A percentile compares a stretch with the other conserved stretches of the same genome.
phyloP scores from a whole-genome alignment of 1,284 basidiomycete species.

The Hypsizygus ulmarius region DNA sequence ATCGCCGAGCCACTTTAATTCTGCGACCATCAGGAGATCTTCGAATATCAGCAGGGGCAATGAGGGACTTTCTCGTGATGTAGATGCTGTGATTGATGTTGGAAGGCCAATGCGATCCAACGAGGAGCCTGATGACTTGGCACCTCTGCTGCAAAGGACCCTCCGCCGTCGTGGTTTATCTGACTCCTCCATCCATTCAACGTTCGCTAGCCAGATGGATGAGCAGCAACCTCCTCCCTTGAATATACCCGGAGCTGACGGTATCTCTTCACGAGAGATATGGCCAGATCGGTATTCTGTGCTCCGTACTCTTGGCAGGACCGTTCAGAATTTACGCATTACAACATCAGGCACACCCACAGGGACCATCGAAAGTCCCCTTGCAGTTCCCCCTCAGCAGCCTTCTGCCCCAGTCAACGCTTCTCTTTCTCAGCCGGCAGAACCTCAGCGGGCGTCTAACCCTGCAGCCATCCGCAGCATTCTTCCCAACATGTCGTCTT shows the following conservation, averaged over 20 bases:
- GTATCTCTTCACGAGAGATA: conserved; percentile 8
- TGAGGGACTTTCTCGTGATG: conserved; percentile 53
- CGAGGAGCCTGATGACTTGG: conserved; percentile 38
- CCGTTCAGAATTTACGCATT: conserved; percentile 45
- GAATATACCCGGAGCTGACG: conserved; percentile 11
- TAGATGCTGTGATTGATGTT: conserved; percentile 77
- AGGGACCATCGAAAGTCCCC: conserved; percentile 8
- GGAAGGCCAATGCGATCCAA: conserved; percentile 37
- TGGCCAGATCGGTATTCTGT: conserved; percentile 46
- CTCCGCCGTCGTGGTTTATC: conserved; percentile 79
- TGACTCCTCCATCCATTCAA: conserved; percentile 88
- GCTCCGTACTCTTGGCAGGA: conserved; percentile 49
- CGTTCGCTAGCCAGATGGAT: conserved; percentile 60
- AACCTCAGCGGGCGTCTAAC: conserved; percentile 5
- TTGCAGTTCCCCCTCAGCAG: conserved; percentile 11
- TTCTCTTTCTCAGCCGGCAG: conserved; percentile 4
- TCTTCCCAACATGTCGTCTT: conserved; percentile 29
- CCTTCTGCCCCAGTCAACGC: neutral
- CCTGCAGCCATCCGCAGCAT: conserved; percentile 16
- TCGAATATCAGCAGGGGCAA: conserved; percentile 23
- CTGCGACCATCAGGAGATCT: conserved; percentile 25
- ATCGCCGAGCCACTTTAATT: conserved; percentile 19
- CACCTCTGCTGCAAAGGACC: conserved; percentile 60
- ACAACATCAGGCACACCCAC: conserved; percentile 16
- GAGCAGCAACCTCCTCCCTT: conserved; percentile 24